Evolutionary conservation across 208 protist genomes (phyloP).

Genomic region (Wallacemonas sp.): DNA sequence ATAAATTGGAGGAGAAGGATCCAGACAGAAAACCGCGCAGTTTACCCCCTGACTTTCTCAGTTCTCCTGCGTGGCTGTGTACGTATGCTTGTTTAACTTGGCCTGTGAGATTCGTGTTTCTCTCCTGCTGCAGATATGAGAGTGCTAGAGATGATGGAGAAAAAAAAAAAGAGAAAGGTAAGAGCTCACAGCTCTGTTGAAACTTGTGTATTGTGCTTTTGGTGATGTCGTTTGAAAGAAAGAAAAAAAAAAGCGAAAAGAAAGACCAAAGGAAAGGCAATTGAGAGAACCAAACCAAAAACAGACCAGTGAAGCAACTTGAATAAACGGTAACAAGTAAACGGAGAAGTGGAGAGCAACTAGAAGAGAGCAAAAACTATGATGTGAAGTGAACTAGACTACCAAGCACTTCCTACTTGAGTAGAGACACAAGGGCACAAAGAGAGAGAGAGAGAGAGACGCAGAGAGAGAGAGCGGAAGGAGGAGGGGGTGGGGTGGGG

Average conservation of each 20-base stretch:
- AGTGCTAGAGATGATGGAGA: background rate
- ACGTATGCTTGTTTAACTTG: too few species aligned
- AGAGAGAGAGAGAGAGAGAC: constrained; percentile 13
- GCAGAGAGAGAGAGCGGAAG: constrained; percentile 13
- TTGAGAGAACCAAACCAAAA: constrained; percentile 13
- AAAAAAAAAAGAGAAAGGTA: background rate
- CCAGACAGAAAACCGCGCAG: too few species aligned
- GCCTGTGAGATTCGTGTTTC: too few species aligned
- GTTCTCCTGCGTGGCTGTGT: background rate
- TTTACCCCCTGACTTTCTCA: background rate
- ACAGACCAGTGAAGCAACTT: constrained; percentile 13
- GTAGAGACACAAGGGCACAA: background rate
- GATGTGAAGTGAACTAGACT: background rate
- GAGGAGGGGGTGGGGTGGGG: constrained; percentile 1
- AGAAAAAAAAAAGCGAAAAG: constrained; percentile 26
- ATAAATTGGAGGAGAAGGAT: too few species aligned
- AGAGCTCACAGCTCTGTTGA: too few species aligned
- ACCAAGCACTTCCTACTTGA: background rate
- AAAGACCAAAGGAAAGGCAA: constrained; percentile 4
- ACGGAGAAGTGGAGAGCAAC: background rate
- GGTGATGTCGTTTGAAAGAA: background rate
- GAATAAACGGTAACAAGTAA: too few species aligned
- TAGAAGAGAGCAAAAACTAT: background rate
- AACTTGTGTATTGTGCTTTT: background rate
- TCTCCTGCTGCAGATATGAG: too few species aligned